A percentile compares a stretch with the other conserved stretches of the same genome.
phyloP scores from a whole-genome alignment of 192 early-diverging fungal species.

The Backusella westeae region DNA sequence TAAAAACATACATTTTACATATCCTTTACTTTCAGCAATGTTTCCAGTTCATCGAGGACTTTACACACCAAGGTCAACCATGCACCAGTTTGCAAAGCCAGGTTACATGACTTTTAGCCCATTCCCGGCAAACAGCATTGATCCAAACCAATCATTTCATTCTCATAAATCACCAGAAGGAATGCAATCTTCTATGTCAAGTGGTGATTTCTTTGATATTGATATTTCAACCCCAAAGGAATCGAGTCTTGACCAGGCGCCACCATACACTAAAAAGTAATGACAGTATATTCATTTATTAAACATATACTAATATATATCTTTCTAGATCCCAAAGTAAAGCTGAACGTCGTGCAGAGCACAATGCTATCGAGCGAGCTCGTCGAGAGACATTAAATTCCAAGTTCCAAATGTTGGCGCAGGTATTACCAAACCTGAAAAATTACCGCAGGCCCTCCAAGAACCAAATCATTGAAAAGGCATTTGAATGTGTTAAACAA shows the following conservation, averaged over 20 bases:
- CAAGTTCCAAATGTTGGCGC: constrained; percentile 77
- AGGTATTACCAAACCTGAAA: constrained; percentile 65
- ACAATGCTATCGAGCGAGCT: constrained; percentile 79
- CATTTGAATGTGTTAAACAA: constrained; percentile 55
- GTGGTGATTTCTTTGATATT: neutral
- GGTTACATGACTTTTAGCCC: neutral
- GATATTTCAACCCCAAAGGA: neutral
- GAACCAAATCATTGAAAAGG: constrained; percentile 71
- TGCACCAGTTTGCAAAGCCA: neutral
- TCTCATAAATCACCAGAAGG: neutral
- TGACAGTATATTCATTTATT: neutral
- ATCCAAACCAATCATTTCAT: neutral
- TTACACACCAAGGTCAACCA: neutral
- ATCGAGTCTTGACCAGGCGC: neutral
- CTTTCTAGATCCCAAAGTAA: constrained; percentile 3
- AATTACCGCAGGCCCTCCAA: constrained; percentile 73
- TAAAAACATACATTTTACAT: neutral
- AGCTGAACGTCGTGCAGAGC: constrained; percentile 56
- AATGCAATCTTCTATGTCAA: neutral
- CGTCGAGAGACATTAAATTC: constrained; percentile 74
- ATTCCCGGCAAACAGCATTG: neutral
- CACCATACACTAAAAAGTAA: neutral
- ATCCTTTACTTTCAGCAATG: neutral
- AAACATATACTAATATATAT: neutral
- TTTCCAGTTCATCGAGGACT: neutral